Percentiles rank a stretch among this genome's conserved stretches.
Conservation (phyloP, 192 early-diverging fungal genomes). For the Umbelopsis ramanniana region DNA sequence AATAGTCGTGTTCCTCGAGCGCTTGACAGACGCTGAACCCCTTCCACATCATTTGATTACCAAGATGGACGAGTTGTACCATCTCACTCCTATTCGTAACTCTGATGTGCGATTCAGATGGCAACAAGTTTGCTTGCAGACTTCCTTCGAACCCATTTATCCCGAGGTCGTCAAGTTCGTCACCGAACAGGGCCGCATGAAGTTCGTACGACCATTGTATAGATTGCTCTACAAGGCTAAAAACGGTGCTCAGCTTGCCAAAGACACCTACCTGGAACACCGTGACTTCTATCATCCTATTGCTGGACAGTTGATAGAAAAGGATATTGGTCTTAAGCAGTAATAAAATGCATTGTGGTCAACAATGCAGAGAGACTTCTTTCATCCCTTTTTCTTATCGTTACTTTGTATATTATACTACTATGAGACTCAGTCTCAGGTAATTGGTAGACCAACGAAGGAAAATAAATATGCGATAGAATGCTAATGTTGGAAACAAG, state of each 20-base stretch:
- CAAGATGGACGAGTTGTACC: slow-evolving; percentile 74
- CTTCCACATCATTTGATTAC: slow-evolving; percentile 64
- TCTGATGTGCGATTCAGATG: slow-evolving; percentile 88
- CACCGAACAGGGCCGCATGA: slow-evolving; percentile 92
- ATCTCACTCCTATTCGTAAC: slow-evolving; percentile 73
- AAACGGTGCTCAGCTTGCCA: slow-evolving; percentile 77
- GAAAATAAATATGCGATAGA: not conserved
- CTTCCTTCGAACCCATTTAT: slow-evolving; percentile 77
- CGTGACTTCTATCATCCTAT: slow-evolving; percentile 94
- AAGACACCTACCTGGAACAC: slow-evolving; percentile 77
- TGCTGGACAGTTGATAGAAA: slow-evolving; percentile 84
- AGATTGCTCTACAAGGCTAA: slow-evolving; percentile 68
- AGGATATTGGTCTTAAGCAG: slow-evolving; percentile 68
- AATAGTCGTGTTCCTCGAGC: slow-evolving; percentile 82
- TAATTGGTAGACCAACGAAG: not conserved
- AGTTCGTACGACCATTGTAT: slow-evolving; percentile 87
- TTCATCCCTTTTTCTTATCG: not conserved
- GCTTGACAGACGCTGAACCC: slow-evolving; percentile 64
- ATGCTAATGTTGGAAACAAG: not conserved
- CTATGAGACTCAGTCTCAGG: not conserved
- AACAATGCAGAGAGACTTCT: not conserved
- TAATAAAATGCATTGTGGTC: slow-evolving; percentile 5
- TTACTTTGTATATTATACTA: slow-evolving; percentile 3
- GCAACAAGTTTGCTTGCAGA: slow-evolving; percentile 80
- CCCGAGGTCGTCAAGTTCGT: slow-evolving; percentile 80